Base-by-base conservation (phyloP, 2,329 filamentous ascomycete species). In the Cladophialophora chaetospira region DNA sequence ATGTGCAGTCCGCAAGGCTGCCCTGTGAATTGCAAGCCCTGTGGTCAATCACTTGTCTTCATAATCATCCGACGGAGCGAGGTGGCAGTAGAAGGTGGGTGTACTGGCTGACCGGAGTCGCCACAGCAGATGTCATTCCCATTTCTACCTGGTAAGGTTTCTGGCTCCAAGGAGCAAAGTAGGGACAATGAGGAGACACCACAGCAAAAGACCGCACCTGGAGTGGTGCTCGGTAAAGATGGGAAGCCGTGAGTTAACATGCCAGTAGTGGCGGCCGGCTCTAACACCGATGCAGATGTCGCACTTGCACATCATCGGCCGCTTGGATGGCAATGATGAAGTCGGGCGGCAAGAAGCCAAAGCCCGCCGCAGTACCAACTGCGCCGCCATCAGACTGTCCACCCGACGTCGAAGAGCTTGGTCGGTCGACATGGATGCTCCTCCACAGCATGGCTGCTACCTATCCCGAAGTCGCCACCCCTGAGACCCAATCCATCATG, bases 391-490 rank as follows among this genome's bases (percentile, higher is more conserved):
- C 74, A 55, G 88, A 96, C 73, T 97, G 93, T 70, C 94, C 94
- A 0, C 88, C 94, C 1, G 92, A 97, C 70, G 90, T 97, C 63
- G 91, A 96, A 70, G 76, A 80, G 13, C 85, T 99, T 3, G 94
- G 94, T 46, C 89, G 91, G 61, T 87, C 86, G 58, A 89, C 91
- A 10, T 99, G 94, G 94, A 97, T 91, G 0, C 82, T 99, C 17
- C 84, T 99, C 1, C 94, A 99, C 77, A 88, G 88, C 6, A 89
- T 99, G 63, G 89, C 93, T 11, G 94, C 92, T 0, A 84, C 84
- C 11, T 99, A 97, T 72, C 94, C 94, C 1, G 78, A 81, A 5
- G 73, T 71, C 5, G 91, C 94, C 0, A 83, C 86, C 0, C 72
- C 78, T 0, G 72, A 78, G 8, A 84, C 96, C 66, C 91, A 97